These are phyloP conservation scores for Polyplosphaeria fusca DNA, from an alignment of 495 filamentous ascomycete species.

Conservation along the genomic window DNA sequence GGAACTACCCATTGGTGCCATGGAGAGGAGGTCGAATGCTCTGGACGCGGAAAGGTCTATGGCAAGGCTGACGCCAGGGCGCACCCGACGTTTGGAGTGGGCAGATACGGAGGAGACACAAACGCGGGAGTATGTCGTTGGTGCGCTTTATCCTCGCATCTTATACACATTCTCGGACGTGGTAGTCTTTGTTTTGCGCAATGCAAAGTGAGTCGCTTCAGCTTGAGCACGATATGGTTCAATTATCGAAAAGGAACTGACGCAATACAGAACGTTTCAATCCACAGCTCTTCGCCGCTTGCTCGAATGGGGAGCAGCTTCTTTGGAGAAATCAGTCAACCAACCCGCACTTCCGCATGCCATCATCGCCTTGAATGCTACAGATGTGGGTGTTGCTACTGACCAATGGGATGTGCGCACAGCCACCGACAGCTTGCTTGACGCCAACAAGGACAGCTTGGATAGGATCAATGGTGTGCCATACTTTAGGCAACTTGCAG, in stretches of 20 bases:
- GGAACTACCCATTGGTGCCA: slow-evolving; percentile 28
- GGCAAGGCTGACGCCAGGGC: neutral
- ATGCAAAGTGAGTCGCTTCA: slow-evolving; percentile 32
- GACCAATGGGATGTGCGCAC: slow-evolving; percentile 11
- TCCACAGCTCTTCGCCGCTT: slow-evolving; percentile 27
- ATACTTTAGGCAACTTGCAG: neutral
- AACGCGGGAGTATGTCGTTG: slow-evolving; percentile 31
- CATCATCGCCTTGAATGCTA: slow-evolving; percentile 39
- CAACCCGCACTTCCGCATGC: slow-evolving; percentile 41
- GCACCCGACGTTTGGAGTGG: slow-evolving; percentile 12
- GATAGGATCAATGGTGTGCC: slow-evolving; percentile 5
- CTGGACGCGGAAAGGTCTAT: neutral
- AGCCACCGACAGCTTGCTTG: slow-evolving; percentile 7
- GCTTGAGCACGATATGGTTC: neutral
- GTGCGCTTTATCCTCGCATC: slow-evolving; percentile 39
- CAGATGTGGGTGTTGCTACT: slow-evolving; percentile 19
- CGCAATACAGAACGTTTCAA: neutral
- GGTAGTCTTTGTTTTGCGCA: slow-evolving; percentile 36
- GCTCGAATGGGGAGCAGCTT: slow-evolving; percentile 37
- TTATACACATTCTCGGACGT: slow-evolving; percentile 43
- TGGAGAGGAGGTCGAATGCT: too few species aligned
- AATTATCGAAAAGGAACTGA: slow-evolving; percentile 25
- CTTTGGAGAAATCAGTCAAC: slow-evolving; percentile 37
- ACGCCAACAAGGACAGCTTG: slow-evolving; percentile 3
- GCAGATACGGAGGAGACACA: slow-evolving; percentile 4